Percentiles rank a stretch among this genome's conserved stretches.
These are phyloP conservation scores for Quercus parvula DNA, from an alignment of 306 rosid genomes.

Conservation along the genomic window DNA sequence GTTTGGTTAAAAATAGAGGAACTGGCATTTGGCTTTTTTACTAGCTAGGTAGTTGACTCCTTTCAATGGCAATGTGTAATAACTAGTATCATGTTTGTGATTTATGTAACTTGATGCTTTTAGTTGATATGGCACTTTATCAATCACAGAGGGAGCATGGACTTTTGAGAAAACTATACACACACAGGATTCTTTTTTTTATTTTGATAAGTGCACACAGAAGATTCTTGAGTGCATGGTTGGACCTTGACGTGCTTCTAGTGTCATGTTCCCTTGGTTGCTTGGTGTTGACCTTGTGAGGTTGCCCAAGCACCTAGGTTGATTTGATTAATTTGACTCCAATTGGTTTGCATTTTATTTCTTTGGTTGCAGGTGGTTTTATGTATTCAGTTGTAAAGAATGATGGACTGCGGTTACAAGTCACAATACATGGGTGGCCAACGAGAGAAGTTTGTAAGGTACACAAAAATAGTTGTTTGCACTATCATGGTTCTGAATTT, in stretches of 20 bases:
- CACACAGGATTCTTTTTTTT: too few species aligned
- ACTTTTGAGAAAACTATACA: background rate
- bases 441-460: constrained; percentile 79
- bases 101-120: background rate
- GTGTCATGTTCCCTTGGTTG: background rate
- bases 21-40: background rate
- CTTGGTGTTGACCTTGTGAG: background rate
- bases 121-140: background rate
- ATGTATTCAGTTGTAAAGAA: constrained; percentile 38
- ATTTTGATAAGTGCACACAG: too few species aligned
- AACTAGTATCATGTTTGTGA: background rate
- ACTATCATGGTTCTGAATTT: constrained; percentile 15
- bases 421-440: constrained; percentile 72
- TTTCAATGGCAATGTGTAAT: background rate
- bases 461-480: constrained; percentile 19
- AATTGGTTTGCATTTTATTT: constrained; percentile 2
- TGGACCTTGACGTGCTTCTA: background rate
- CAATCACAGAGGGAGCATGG: background rate
- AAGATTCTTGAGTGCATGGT: background rate
- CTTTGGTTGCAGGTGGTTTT: constrained; percentile 39
- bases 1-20: background rate
- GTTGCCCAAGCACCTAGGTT: background rate
- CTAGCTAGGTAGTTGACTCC: background rate
- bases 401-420: constrained; percentile 75
- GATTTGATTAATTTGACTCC: background rate